Conservation (phyloP, 2,329 filamentous ascomycete genomes). For the Aspergillus intermedius region DNA sequence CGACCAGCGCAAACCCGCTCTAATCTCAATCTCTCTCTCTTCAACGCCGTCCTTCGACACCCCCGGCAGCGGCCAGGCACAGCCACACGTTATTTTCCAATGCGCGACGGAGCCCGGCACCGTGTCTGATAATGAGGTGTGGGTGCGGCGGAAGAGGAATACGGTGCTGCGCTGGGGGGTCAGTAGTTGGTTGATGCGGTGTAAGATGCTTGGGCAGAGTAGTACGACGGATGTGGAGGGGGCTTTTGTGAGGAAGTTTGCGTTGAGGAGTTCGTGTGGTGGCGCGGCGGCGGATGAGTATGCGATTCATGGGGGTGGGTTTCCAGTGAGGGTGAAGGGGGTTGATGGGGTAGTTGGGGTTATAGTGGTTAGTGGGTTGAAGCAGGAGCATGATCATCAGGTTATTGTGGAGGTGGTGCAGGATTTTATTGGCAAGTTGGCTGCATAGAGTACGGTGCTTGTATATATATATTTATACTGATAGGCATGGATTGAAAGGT, state of each 20-base stretch:
- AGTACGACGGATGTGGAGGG: conserved; percentile 50
- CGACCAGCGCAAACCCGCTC: conserved; percentile 29
- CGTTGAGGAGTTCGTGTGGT: conserved; percentile 49
- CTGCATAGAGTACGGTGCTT: neutral
- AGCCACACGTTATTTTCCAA: conserved; percentile 62
- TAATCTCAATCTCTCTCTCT: conserved; percentile 34
- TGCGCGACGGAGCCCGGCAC: conserved; percentile 60
- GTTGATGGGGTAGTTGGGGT: conserved; percentile 71
- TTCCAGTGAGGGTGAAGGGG: conserved; percentile 64
- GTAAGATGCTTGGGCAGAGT: conserved; percentile 47
- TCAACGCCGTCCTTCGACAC: too few species aligned
- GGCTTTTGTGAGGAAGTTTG: conserved; percentile 59
- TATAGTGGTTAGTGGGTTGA: conserved; percentile 68
- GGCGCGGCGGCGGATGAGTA: conserved; percentile 49
- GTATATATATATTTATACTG: neutral
- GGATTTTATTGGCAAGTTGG: conserved; percentile 35
- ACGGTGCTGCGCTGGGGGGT: conserved; percentile 65
- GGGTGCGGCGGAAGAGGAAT: conserved; percentile 64
- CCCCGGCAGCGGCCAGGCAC: conserved; percentile 16
- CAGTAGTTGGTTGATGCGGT: conserved; percentile 64
- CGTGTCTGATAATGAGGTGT: conserved; percentile 63
- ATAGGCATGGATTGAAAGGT: conserved; percentile 3
- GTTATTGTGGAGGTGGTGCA: conserved; percentile 65
- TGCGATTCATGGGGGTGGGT: conserved; percentile 71
- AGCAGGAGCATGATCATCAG: conserved; percentile 70